Evolutionary conservation across 2,329 filamentous ascomycete species (phyloP), one percentile per base, ranked within the genome.

Genomic region (Zopfia rhizophila): DNA sequence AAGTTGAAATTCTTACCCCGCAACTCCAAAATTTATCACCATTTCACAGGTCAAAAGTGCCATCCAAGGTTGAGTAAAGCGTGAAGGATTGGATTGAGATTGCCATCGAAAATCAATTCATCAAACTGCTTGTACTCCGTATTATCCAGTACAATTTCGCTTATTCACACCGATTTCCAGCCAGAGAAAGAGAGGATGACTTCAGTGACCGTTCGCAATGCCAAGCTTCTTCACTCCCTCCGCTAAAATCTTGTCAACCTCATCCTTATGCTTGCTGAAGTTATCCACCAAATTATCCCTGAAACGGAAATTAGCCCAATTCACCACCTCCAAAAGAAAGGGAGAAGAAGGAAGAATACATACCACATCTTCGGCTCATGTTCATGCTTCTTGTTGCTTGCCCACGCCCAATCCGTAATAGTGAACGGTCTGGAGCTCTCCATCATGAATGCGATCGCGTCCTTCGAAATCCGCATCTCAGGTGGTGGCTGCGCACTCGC

Each of bases 381-480:
- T 51, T 78, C 75, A 13, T 79, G 78, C 62, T 76, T 75, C 63
- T 76, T 75, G n/a, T 58, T 42, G 39, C 57, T 66, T 7, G 53
- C 65, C 68, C 66, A 70, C 12, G 68, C 67, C 56, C 62, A 72
- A 10, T 70, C 65, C 1, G 67, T 65, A 25, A 72, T 68, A 1
- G 67, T 70, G 30, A 72, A 70, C 41, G 64, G 65, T 3, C 67
- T 44, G 13, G 53, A 61, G 39, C 76, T 81, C 69, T 85, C 83
- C 73, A 85, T 84, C 82, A 85, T 85, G 47, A 86, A 85, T 1
- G 82, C 83, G 72, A 87, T 78, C 48, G 82, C 84, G 1, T 79
- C 82, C 53, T 82, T 58, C 8, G 62, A 68, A 16, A 72, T 72
- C 24, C 57, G 65, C 61, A 67, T 68, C 53, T 68, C 65, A 0